phyloP scores from a whole-genome alignment of 1,284 basidiomycete species.

The Marasmius sp. region DNA sequence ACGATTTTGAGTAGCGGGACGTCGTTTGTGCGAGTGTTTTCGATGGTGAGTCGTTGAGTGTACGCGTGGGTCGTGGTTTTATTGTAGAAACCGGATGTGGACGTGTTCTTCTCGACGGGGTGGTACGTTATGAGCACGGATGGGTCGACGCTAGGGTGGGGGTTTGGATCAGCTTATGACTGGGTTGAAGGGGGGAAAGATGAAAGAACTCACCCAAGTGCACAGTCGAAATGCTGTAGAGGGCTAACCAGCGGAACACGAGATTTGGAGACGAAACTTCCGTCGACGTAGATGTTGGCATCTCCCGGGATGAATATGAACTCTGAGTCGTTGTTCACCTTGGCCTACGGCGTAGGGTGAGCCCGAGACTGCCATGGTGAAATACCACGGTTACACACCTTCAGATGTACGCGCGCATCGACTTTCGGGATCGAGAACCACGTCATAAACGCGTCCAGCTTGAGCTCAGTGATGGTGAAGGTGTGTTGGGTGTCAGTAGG shows the following conservation, averaged over 20 bases:
- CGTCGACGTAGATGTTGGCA: constrained; percentile 39
- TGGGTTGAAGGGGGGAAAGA: not conserved
- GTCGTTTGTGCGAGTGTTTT: constrained; percentile 29
- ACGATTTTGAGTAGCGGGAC: constrained; percentile 28
- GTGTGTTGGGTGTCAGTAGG: constrained; percentile 28
- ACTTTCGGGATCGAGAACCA: constrained; percentile 35
- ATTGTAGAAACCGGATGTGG: constrained; percentile 19
- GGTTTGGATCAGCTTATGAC: not conserved
- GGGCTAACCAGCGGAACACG: constrained; percentile 32
- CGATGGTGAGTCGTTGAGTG: constrained; percentile 29
- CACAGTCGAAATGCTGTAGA: constrained; percentile 22
- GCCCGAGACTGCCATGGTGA: not conserved
- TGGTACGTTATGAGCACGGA: constrained; percentile 23
- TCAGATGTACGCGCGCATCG: constrained; percentile 28
- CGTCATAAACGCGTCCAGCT: constrained; percentile 29
- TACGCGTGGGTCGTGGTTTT: constrained; percentile 21
- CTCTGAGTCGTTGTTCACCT: constrained; percentile 36
- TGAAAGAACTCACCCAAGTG: constrained; percentile 7
- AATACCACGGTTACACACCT: constrained; percentile 15
- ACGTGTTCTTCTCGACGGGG: constrained; percentile 26
- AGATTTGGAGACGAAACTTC: constrained; percentile 34
- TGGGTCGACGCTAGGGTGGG: constrained; percentile 18
- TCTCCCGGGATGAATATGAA: constrained; percentile 33
- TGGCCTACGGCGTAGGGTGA: constrained; percentile 23
- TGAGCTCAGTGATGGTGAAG: constrained; percentile 30